phyloP scores from a whole-genome alignment of 2,329 filamentous ascomycete species.

The Aureobasidium lini region DNA sequence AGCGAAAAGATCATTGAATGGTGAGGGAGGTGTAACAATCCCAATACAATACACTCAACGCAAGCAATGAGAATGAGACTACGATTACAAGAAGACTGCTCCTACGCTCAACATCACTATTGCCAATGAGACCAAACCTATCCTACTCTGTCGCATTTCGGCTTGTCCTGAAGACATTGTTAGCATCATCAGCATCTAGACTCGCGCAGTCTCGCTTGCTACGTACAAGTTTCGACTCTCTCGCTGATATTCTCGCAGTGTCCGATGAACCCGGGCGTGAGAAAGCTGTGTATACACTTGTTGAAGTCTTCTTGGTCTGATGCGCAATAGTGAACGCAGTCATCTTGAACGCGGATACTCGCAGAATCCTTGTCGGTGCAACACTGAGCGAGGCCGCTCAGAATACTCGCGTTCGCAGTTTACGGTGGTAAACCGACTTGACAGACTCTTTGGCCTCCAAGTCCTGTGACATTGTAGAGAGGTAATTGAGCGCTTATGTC shows the following conservation, averaged over 20 bases:
- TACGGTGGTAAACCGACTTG: not conserved
- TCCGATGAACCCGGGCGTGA: not conserved
- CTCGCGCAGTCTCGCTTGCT: not conserved
- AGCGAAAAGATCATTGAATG: conserved; percentile 27
- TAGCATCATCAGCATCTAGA: too few species aligned
- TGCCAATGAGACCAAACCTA: too few species aligned
- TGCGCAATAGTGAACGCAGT: not conserved
- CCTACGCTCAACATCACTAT: too few species aligned
- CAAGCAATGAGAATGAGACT: not conserved
- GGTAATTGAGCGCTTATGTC: not conserved
- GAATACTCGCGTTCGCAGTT: not conserved
- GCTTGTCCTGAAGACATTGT: too few species aligned
- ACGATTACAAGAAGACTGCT: too few species aligned
- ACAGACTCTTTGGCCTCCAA: not conserved
- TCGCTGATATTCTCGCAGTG: not conserved
- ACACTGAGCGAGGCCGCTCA: not conserved
- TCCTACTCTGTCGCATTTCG: too few species aligned
- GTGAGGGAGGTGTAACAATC: conserved; percentile 12
- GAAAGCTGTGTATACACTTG: not conserved
- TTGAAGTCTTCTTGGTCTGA: not conserved
- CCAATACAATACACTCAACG: not conserved
- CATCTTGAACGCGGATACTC: not conserved
- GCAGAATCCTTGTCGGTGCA: not conserved
- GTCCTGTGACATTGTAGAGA: not conserved
- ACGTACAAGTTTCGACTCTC: not conserved